Evolutionary conservation across 2,329 filamentous ascomycete species (phyloP).

Genomic region (Paecilomyces dactylethromorphus): DNA sequence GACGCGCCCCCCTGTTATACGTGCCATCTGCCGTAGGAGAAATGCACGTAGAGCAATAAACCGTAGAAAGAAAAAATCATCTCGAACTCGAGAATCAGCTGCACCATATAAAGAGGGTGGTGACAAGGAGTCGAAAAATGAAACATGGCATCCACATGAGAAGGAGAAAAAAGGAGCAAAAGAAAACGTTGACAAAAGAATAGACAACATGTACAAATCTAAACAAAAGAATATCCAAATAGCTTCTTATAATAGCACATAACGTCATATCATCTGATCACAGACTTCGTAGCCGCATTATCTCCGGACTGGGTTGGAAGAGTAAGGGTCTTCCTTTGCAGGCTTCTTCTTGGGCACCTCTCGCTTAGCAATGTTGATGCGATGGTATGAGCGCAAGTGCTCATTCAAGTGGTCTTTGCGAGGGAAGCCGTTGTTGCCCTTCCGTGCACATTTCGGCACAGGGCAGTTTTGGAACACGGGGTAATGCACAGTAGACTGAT

Average conservation of each 20-base stretch:
- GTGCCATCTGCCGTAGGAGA: background rate
- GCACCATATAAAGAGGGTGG: background rate
- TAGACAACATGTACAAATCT: background rate
- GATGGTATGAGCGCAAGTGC: conserved; percentile 52
- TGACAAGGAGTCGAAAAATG: background rate
- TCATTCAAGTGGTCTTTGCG: conserved; percentile 53
- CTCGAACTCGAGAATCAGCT: background rate
- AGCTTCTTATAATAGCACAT: background rate
- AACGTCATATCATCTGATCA: background rate
- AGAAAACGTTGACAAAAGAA: background rate
- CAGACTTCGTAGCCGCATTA: background rate
- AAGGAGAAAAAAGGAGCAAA: background rate
- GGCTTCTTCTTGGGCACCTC: conserved; percentile 21
- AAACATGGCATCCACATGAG: background rate
- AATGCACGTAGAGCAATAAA: background rate
- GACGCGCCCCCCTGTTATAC: background rate
- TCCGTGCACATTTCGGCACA: conserved; percentile 37
- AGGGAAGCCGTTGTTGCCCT: conserved; percentile 46
- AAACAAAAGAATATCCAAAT: background rate
- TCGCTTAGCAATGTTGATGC: conserved; percentile 39
- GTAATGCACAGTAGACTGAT: conserved; percentile 41
- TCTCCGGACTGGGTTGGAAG: background rate
- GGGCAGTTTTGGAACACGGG: conserved; percentile 40
- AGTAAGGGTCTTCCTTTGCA: background rate
- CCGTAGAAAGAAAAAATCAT: background rate